Conservation (phyloP, 768 basidiomycete genomes). For the Russula foetens region DNA sequence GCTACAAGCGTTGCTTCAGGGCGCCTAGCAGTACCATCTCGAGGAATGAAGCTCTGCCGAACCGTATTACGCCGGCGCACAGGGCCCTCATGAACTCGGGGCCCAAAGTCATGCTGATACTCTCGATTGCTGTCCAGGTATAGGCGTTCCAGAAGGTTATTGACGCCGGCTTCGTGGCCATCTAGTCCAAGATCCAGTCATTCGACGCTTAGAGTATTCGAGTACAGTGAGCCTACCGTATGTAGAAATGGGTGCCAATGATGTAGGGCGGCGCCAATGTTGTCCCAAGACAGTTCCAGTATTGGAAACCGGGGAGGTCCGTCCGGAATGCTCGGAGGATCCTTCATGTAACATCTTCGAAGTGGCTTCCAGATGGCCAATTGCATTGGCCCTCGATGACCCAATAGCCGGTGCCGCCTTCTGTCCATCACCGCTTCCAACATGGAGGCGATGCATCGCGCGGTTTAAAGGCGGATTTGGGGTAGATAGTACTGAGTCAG, state of each 20-base stretch:
- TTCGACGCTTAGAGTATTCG: not conserved
- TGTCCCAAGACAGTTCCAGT: constrained; percentile 45
- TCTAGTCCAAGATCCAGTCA: constrained; percentile 38
- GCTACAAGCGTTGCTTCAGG: constrained; percentile 77
- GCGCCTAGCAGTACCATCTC: constrained; percentile 53
- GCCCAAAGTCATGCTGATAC: constrained; percentile 86
- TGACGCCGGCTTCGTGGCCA: constrained; percentile 84
- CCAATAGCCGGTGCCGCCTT: constrained; percentile 90
- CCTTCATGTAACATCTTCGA: constrained; percentile 56
- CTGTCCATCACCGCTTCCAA: constrained; percentile 65
- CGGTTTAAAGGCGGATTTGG: constrained; percentile 56
- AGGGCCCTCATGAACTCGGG: constrained; percentile 74
- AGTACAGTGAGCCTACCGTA: constrained; percentile 45
- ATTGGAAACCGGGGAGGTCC: constrained; percentile 67
- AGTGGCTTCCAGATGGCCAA: constrained; percentile 75
- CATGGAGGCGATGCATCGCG: constrained; percentile 52
- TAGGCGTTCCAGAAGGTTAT: constrained; percentile 79
- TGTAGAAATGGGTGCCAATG: constrained; percentile 55
- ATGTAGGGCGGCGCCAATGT: constrained; percentile 40
- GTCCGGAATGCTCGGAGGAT: constrained; percentile 66
- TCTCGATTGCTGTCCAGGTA: constrained; percentile 85
- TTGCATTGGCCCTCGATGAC: constrained; percentile 74
- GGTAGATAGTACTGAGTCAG: constrained; percentile 72
- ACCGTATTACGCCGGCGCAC: constrained; percentile 66
- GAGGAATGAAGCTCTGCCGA: constrained; percentile 56